These are phyloP conservation scores for Peniophora sp. DNA, from an alignment of 1,284 basidiomycete genomes.

Conservation along the genomic window DNA sequence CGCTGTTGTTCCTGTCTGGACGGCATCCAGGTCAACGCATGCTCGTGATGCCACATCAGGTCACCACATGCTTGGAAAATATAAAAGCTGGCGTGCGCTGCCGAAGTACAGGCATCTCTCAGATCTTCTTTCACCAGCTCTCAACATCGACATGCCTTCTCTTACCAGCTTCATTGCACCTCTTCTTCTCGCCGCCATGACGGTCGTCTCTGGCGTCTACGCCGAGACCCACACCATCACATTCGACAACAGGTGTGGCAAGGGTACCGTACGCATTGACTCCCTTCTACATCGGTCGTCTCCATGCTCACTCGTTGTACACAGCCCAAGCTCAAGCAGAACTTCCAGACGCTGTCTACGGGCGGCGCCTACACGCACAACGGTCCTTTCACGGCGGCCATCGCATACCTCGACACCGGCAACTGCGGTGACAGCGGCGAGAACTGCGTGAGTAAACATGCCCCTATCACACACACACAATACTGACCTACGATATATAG, in stretches of 20 bases:
- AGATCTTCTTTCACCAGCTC: not conserved
- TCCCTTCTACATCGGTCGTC: not conserved
- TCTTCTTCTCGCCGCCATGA: not conserved
- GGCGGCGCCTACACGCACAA: not conserved
- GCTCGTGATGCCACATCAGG: too few species aligned
- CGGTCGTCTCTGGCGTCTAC: not conserved
- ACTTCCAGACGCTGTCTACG: not conserved
- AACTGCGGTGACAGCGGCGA: conserved; percentile 16
- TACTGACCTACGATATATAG: conserved; percentile 11
- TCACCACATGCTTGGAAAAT: too few species aligned
- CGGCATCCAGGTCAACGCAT: too few species aligned
- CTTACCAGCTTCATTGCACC: not conserved
- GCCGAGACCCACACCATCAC: conserved; percentile 1
- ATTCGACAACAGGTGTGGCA: conserved; percentile 1
- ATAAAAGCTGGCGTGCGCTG: too few species aligned
- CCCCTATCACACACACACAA: too few species aligned
- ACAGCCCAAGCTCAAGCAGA: not conserved
- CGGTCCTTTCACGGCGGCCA: not conserved
- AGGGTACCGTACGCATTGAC: not conserved
- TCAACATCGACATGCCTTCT: not conserved
- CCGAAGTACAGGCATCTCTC: too few species aligned
- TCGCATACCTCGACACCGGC: not conserved
- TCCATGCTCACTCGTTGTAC: not conserved
- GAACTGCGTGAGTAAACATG: conserved; percentile 6
- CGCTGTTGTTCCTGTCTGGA: too few species aligned